Conservation (phyloP, 106 monocot species). For the Phalaenopsis equestris region DNA sequence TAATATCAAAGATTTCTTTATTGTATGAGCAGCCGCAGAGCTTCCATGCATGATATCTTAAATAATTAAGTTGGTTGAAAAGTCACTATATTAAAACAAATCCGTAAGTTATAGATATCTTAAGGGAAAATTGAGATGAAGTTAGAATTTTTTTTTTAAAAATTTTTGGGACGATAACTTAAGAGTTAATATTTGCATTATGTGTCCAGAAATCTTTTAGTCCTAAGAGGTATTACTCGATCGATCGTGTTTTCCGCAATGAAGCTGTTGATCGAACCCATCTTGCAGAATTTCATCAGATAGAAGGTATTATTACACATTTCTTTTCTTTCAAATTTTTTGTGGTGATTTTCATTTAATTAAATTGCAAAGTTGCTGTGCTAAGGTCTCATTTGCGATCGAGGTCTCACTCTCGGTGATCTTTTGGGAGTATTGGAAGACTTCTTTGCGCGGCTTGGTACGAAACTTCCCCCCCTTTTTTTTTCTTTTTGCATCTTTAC, state of each 20-base stretch:
- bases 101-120: background rate
- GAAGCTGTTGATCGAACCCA: conserved; percentile 97
- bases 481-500: background rate
- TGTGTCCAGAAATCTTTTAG: conserved; percentile 49
- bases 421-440: conserved; percentile 84
- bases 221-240: conserved; percentile 89
- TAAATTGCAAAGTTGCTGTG: background rate
- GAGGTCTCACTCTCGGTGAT: conserved; percentile 86
- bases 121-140: background rate
- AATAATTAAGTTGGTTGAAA: background rate
- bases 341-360: background rate
- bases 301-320: conserved; percentile 50
- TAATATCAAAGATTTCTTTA: background rate
- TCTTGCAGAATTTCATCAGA: conserved; percentile 97
- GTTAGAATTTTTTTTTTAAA: background rate
- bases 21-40: background rate
- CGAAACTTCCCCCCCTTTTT: background rate
- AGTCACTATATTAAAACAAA: background rate
- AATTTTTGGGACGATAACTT: background rate
- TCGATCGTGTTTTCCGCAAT: conserved; percentile 96
- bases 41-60: background rate
- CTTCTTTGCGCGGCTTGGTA: conserved; percentile 93
- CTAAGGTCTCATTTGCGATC: conserved; percentile 84
- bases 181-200: background rate
- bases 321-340: background rate